Evolutionary conservation across 768 basidiomycete species (phyloP), one percentile per base, ranked within the genome.

Genomic region (Astraeus odoratus): DNA sequence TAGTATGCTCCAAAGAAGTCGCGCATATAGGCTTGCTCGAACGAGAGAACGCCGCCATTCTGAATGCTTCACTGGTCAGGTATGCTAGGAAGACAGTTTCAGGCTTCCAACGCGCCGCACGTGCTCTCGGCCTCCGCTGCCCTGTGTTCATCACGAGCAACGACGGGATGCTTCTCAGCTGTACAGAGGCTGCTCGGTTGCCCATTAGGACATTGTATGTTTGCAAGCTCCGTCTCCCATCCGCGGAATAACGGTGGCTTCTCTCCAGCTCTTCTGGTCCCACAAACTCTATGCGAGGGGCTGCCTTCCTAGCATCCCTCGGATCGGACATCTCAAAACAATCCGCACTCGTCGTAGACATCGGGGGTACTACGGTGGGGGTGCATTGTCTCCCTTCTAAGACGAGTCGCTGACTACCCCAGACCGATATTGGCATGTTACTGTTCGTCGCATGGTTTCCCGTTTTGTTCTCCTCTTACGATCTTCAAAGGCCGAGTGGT

Each of bases 281-380:
- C 5, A 84, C 81, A 1, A 83, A 83, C 57, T 81, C 79, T 1
- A 84, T 83, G 80, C 67, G 81, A 40, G 81, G 81, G 8, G 81
- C 80, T 5, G 75, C 75, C 4, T 81, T 76, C 57, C 66, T 83
- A 5, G 73, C 80, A 1, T 72, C 70, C 8, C 58, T 68, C 35
- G 66, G 65, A 49, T 59, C 58, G 8, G 47, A 54, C 50, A 49
- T 60, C 44, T 36, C 59, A 36, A 65, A 56, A 46, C 61, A 70
- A 56, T 59, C 66, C 46, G 67, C 71, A 33, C 63, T 80, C 40
- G 81, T 83, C 0, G 69, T 78, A 43, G 82, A 83, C 57, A 67
- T 82, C 46, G 82, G 81, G 38, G 81, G 80, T 0, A 83, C 81
- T 1, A 80, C 80, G 13, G 62, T 64, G 43, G 51, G 64, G 56